Base-by-base conservation (phyloP, 2,329 filamentous ascomycete genomes). In the Nigrospora osmanthi region DNA sequence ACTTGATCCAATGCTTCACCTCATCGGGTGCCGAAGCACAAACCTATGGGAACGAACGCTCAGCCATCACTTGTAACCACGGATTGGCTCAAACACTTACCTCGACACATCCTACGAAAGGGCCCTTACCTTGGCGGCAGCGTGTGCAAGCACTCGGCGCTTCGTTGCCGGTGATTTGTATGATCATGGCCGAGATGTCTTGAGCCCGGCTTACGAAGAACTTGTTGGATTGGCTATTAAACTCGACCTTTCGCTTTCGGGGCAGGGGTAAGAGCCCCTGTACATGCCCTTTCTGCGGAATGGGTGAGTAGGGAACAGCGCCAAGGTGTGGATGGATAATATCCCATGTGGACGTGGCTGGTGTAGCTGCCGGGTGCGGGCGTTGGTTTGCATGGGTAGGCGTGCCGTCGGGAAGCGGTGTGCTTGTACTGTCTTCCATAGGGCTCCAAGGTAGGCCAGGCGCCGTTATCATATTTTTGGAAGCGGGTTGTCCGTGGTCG, bases 311-410 rank as follows among this genome's bases (percentile, higher is more conserved):
- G 7, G 49, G 45, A 19, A 50, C 51, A 23, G 23, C 14, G 16
- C 37, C 38, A 31, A 52, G 35, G 13, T 40, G 33, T 11, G 30
- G 31, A 23, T 53, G 47, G 23, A 53, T 39, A 39, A 49, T 49
- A 28, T 48, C 43, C 50, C 59, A 46, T 64, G 67, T 6, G 54
- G 52, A 9, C 40, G 6, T 40, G 38, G 34, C 49, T 53, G 59
- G 13, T 35, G 13, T 7, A 28, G 23, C 9, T 10, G 23, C 23
- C 10, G 23, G 2, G 9, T 7, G 23, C 6, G 23, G 6, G 23
- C 9, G 23, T 28, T 28, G 6, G 23, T 28, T 28, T 28, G 23
- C 23, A 28, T 28, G 2, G 4, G 23, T 28, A 28, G 23, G 7
- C 7, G 10, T 2, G 23, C 23, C 6, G 9, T 28, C 23, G 23